Base-by-base conservation (phyloP, 2,329 filamentous ascomycete species). In the Stagonosporopsis chrysanthemi region DNA sequence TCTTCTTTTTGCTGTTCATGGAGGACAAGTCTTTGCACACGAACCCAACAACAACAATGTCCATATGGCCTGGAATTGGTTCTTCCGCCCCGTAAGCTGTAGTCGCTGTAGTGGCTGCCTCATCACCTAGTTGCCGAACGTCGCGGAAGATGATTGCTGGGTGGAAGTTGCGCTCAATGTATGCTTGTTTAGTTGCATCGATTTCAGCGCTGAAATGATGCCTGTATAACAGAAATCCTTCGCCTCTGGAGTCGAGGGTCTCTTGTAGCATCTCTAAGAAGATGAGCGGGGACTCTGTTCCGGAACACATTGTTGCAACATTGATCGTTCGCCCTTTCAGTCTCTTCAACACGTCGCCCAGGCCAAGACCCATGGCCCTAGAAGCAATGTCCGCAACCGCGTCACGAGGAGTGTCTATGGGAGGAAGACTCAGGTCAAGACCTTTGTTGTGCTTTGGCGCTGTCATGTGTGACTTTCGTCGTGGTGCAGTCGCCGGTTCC, bases 271-370 rank as follows among this genome's bases (percentile, higher is more conserved):
- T 78, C 14, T 85, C 77, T 14, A 92, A 69, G 0, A 88, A 87
- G 1, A 92, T 79, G 2, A 94, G 76, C 0, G 90, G 90, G 4
- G 86, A 86, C 64, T 94, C 90, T 0, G 90, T 93, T 0, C 90
- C 90, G 1, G 90, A 92, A 70, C 90, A 93, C 79, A 92, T 86
- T 0, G 90, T 94, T 0, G 83, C 89, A 24, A 92, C 78, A 8
- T 81, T 75, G 0, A 89, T 64, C 4, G 77, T 68, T 6, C 77
- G 69, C 2, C 68, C 68, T 8, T 73, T 66, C 1, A 81, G 62
- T 45, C 74, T 62, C 2, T 69, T 26, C 1, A 81, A 39, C 1
- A 78, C 72, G 47, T 77, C 53, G 28, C 67, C 47, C 9, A 83
- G 63, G 11, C 73, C 72, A 8, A 67, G 60, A 1, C 54, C 12